phyloP scores from a whole-genome alignment of 768 basidiomycete genomes.

The Boletus tomentosulus region DNA sequence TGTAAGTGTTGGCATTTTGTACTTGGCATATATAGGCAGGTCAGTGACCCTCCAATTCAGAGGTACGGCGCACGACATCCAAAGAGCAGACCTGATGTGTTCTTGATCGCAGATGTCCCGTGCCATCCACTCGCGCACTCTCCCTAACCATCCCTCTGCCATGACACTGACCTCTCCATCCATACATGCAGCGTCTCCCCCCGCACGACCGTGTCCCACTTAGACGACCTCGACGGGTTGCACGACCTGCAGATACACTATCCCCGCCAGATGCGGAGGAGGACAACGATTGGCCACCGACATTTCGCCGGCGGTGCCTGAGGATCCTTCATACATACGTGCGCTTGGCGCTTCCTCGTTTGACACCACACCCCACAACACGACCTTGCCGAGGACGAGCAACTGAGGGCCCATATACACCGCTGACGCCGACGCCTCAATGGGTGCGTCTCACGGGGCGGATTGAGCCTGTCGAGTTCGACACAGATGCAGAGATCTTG shows the following conservation, averaged over 20 bases:
- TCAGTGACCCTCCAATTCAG: no score
- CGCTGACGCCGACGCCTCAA: slow-evolving; percentile 18
- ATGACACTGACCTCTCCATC: no score
- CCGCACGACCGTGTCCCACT: no score
- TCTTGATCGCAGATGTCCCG: no score
- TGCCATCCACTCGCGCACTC: no score
- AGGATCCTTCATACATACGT: slow-evolving; percentile 31
- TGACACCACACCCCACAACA: not conserved
- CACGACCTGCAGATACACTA: slow-evolving; percentile 10
- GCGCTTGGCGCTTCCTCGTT: not conserved
- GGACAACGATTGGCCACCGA: slow-evolving; percentile 24
- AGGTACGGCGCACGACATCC: no score
- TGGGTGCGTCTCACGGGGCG: slow-evolving; percentile 49
- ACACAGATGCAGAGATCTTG: slow-evolving; percentile 47
- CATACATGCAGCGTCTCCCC: no score
- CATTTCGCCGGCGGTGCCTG: slow-evolving; percentile 35
- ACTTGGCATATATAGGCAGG: no score
- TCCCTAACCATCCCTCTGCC: no score
- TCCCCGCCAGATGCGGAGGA: slow-evolving; percentile 18
- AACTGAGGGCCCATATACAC: slow-evolving; percentile 13
- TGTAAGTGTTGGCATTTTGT: no score
- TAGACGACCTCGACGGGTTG: no score
- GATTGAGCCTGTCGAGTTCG: slow-evolving; percentile 55
- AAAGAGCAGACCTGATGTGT: no score
- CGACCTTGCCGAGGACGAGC: not conserved